Base-by-base conservation (phyloP, 495 filamentous ascomycete species). In the Friedmanniomyces simplex region DNA sequence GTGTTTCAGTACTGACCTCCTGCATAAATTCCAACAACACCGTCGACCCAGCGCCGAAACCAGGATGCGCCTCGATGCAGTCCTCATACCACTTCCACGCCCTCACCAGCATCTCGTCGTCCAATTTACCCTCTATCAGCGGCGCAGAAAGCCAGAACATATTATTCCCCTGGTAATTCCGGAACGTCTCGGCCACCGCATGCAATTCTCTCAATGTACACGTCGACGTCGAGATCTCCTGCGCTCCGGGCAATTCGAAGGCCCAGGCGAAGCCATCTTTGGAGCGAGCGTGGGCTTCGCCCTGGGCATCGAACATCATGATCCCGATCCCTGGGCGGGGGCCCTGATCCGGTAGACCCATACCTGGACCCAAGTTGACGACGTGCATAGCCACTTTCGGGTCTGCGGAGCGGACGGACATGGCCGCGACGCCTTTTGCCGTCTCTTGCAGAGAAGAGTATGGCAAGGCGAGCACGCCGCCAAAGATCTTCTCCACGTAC, bases 1-100 rank as follows among this genome's bases (percentile, higher is more conserved):
- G 7, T 26, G 14, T 24, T 10, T 39, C 1, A 12, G 28, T 32
- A 56, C 58, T 22, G 25, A 66, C 66, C 46, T 54, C 57, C 30
- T 68, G 66, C 66, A 68, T 68, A 26, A 66, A 50, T 50, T 70
- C 68, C 21, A 70, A 52, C 20, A 68, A 25, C 16, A 68, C 66
- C n/a, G 60, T 59, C 0, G 64, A 63, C 1, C 66, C 66, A 12
- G 32, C 57, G 20, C 51, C 60, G 30, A 67, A 45, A 14, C 46
- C 52, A 4, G 53, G 58, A 42, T 63, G 48, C 16, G 24, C 12
- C 10, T 51, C 37, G 24, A 68, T 43, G 24, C 49, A 43, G 1
- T 68, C 60, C 34, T 65, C 57, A 45, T 53, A 68, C 67, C 67
- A 70, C 37, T 67, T 63, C 64, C 57, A 67, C 10, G 62, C 54